These are phyloP conservation scores for Cordyceps fumosorosea DNA, from an alignment of 2,329 filamentous ascomycete genomes.

Conservation along the genomic window DNA sequence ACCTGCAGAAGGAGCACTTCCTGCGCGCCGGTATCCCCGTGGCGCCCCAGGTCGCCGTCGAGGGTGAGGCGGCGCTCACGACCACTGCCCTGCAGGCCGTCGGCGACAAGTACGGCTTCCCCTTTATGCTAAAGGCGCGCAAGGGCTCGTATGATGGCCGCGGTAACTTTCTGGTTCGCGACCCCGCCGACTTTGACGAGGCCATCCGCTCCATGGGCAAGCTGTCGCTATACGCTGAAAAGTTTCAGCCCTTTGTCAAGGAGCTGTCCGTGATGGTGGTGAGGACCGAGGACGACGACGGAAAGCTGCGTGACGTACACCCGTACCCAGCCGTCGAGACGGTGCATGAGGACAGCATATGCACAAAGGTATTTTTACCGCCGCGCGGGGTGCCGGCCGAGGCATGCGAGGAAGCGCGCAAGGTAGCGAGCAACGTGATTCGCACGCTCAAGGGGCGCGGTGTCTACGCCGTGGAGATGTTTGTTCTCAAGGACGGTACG, in stretches of 20 bases:
- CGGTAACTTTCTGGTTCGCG: conserved; percentile 50
- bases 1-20: conserved; percentile 77
- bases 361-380: conserved; percentile 84
- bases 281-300: conserved; percentile 66
- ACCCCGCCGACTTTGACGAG: conserved; percentile 43
- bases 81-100: conserved; percentile 56
- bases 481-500: conserved; percentile 65
- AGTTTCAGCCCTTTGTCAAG: conserved; percentile 77
- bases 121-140: conserved; percentile 87
- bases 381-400: conserved; percentile 61
- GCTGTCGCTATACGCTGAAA: conserved; percentile 77
- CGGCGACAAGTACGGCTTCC: conserved; percentile 63
- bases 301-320: conserved; percentile 44
- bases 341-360: conserved; percentile 90
- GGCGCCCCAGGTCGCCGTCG: conserved; percentile 62
- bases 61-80: conserved; percentile 45
- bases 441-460: conserved; percentile 78
- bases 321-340: conserved; percentile 91
- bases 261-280: conserved; percentile 94
- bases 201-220: conserved; percentile 64
- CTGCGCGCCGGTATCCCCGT: conserved; percentile 61
- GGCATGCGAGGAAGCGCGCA: conserved; percentile 60
- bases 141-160: conserved; percentile 92
- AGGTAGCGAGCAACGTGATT: conserved; percentile 73
- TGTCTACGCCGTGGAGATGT: conserved; percentile 96